A percentile compares a stretch with the other conserved stretches of the same genome.
Evolutionary conservation across 306 rosid species (phyloP).

Genomic region (Glycine latifolia): DNA sequence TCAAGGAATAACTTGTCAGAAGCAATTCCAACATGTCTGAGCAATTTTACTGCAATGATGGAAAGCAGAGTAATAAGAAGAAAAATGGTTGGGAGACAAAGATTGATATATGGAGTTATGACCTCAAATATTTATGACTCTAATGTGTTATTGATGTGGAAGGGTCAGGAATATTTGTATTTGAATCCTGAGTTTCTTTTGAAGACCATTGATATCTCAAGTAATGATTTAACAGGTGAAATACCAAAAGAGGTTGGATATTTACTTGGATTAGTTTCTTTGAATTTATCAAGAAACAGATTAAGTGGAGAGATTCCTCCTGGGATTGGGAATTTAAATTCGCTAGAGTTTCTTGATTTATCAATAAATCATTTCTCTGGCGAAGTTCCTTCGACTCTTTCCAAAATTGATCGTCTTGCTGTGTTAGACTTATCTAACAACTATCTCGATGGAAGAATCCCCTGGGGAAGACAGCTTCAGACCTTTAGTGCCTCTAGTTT

Average conservation of each 20-base stretch:
- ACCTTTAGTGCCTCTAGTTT: background rate
- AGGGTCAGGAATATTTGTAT: slow-evolving; percentile 22
- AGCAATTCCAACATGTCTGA: background rate
- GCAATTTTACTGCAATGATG: background rate
- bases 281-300: slow-evolving; percentile 26
- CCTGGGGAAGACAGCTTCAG: background rate
- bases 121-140: too few relatives aligned
- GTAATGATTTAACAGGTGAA: background rate
- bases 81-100: background rate
- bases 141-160: background rate
- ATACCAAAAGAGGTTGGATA: background rate
- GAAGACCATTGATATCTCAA: background rate
- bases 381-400: background rate
- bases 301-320: background rate
- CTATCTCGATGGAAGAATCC: background rate
- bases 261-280: background rate
- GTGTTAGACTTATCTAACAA: background rate
- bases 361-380: slow-evolving; percentile 9
- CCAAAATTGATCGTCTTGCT: background rate
- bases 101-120: too few relatives aligned
- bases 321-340: background rate
- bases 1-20: background rate
- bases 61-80: background rate
- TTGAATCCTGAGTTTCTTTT: slow-evolving; percentile 37
- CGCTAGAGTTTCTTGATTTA: background rate